Evolutionary conservation across 352 stramenopile species (phyloP), one percentile per base, ranked within the genome.

Genomic region (Pythium brachiatum): DNA sequence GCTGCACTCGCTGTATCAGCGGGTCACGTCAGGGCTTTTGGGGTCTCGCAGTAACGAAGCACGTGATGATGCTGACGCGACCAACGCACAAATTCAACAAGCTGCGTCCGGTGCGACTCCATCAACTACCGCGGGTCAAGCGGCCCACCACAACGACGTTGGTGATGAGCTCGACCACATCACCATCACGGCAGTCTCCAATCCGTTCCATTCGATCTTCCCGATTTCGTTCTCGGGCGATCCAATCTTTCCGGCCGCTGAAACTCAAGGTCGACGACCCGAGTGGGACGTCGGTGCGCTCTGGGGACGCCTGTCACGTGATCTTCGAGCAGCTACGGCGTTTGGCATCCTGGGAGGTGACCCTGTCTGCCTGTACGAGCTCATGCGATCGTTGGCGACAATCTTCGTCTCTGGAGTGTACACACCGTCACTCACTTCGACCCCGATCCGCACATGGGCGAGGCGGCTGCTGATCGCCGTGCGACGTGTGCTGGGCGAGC

Each of bases 341-440:
- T 71, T 71, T 38, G 69, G 69, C 7, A 43, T 76, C 2, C 38
- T 76, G 29, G 57, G 54, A 25, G 69, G 69, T 16, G 57, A 69
- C 13, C 60, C 62, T 2, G 54, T 64, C 2, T 56, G 52, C 9
- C n/a, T 76, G 20, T 69, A 68, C 18, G 53, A 61, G 7, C 1
- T 71, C 15, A 63, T 76, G 53, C 56, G 44, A 7, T 71, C 57
- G 29, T 18, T 73, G 18, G 69, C 61, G 7, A 52, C 63, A 12
- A 65, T 67, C 34, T 60, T 76, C 25, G 39, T 76, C 16, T 38
- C 61, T 25, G 69, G 69, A 3, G 53, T 25, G 3, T 69, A 73
- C 25, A 68, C 66, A 21, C 69, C 69, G n/a, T 57, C 65, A 12
- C 61, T 68, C 9, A 60, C 69, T n/a, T 66, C 53, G 15, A 62